Conservation (phyloP, 139 green algal species). For the Monoraphidium neglectum region DNA sequence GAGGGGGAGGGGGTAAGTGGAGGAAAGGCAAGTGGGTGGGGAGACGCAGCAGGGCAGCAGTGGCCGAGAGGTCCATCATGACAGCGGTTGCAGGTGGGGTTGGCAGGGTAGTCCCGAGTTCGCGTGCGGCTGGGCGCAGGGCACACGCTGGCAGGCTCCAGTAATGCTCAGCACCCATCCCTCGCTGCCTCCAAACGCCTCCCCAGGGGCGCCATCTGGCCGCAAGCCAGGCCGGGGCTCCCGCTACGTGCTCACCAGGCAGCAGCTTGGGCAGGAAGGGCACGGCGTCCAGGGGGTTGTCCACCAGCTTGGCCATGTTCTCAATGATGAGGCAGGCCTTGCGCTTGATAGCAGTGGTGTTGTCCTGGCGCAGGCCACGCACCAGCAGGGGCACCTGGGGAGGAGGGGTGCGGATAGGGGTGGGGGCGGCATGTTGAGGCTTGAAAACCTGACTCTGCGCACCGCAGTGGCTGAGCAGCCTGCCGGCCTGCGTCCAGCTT, state of each 20-base stretch:
- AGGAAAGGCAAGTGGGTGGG: neutral
- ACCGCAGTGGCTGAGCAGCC: no score
- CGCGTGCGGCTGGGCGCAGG: no score
- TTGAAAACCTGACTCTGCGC: no score
- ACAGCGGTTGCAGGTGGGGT: neutral
- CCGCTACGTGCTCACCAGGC: constrained; percentile 65
- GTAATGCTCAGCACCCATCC: no score
- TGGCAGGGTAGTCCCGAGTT: no score
- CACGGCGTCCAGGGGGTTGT: constrained; percentile 80
- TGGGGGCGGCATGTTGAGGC: constrained; percentile 27
- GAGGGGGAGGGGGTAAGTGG: neutral
- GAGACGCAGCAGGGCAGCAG: neutral
- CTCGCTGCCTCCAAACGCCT: no score
- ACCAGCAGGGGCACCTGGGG: constrained; percentile 88
- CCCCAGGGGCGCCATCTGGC: no score
- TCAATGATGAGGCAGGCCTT: constrained; percentile 87
- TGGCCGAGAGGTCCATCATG: neutral
- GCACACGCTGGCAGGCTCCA: no score
- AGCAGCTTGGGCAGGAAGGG: constrained; percentile 88
- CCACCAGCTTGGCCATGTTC: constrained; percentile 96
- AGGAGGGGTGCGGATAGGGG: constrained; percentile 57
- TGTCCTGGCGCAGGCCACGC: constrained; percentile 81
- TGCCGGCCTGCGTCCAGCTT: no score
- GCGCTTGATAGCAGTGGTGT: constrained; percentile 87
- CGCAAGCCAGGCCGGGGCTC: no score